Conservation (phyloP, 139 green algal species). For the Yamagishiella unicocca region DNA sequence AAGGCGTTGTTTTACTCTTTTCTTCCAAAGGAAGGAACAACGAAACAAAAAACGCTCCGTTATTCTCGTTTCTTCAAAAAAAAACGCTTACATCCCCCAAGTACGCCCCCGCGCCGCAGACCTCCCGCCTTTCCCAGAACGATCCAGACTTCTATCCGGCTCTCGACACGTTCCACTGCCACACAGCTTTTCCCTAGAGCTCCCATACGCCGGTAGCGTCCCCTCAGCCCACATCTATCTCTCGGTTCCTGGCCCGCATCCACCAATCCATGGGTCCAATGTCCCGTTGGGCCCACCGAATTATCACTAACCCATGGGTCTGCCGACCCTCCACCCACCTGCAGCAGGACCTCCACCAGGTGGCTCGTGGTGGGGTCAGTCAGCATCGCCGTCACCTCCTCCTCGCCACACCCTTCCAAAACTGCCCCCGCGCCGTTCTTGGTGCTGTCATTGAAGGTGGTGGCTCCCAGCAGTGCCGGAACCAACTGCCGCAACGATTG, state of each 20-base stretch:
- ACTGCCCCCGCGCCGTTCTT: slow-evolving; percentile 50
- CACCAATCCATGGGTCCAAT: no score
- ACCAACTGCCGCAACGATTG: slow-evolving; percentile 58
- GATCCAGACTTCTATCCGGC: not conserved
- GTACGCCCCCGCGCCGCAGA: no score
- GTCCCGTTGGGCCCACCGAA: slow-evolving; percentile 48
- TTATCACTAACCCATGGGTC: no score
- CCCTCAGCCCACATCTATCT: slow-evolving; percentile 53
- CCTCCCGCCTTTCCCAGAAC: not conserved
- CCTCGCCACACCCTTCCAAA: slow-evolving; percentile 49
- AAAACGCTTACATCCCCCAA: no score
- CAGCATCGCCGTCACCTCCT: slow-evolving; percentile 57
- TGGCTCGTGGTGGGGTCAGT: slow-evolving; percentile 70
- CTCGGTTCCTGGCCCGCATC: no score
- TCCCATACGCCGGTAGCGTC: no score
- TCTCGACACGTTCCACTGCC: no score
- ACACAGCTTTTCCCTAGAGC: no score
- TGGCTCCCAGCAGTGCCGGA: slow-evolving; percentile 67
- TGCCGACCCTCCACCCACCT: not conserved
- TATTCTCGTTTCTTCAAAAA: no score
- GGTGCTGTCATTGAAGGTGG: slow-evolving; percentile 48
- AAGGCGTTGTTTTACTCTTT: no score
- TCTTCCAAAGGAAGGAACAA: no score
- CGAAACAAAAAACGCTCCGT: no score
- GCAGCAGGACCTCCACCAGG: slow-evolving; percentile 68